phyloP scores from a whole-genome alignment of 306 rosid genomes.

The Medicago lupulina region DNA sequence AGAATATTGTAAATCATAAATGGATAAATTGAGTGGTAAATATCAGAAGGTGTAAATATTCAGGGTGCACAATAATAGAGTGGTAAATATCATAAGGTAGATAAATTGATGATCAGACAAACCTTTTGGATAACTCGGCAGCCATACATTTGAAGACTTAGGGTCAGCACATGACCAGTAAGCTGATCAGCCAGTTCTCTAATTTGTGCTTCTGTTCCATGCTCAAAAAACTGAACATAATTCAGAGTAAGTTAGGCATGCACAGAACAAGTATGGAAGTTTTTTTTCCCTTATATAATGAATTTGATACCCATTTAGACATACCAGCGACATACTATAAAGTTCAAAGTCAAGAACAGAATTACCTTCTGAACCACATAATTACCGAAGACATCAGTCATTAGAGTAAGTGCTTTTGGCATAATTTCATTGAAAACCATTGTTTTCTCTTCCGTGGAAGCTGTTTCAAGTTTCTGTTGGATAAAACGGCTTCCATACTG shows the following conservation, averaged over 20 bases:
- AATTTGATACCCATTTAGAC: constrained; percentile 21
- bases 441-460: constrained; percentile 77
- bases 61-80: not conserved
- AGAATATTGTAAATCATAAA: constrained; percentile 32
- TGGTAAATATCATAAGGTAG: constrained; percentile 26
- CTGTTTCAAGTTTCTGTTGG: constrained; percentile 96
- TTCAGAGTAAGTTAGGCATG: constrained; percentile 34
- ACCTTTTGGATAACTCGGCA: constrained; percentile 99
- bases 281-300: not conserved
- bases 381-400: constrained; percentile 98
- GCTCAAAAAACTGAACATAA: constrained; percentile 91
- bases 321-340: constrained; percentile 1
- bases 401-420: constrained; percentile 89
- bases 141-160: constrained; percentile 99
- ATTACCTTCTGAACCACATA: constrained; percentile 96
- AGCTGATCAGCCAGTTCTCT: constrained; percentile 95
- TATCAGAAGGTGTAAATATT: constrained; percentile 26
- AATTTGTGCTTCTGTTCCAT: constrained; percentile 76
- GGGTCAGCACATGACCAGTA: constrained; percentile 78
- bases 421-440: constrained; percentile 94
- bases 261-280: not conserved
- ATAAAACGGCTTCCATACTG: constrained; percentile 97
- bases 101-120: constrained; percentile 48
- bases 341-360: constrained; percentile 9
- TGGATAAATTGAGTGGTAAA: not conserved